Percentiles rank a stretch among this genome's conserved stretches.
These are phyloP conservation scores for Casuarina glauca DNA, from an alignment of 306 rosid species.

Conservation along the genomic window DNA sequence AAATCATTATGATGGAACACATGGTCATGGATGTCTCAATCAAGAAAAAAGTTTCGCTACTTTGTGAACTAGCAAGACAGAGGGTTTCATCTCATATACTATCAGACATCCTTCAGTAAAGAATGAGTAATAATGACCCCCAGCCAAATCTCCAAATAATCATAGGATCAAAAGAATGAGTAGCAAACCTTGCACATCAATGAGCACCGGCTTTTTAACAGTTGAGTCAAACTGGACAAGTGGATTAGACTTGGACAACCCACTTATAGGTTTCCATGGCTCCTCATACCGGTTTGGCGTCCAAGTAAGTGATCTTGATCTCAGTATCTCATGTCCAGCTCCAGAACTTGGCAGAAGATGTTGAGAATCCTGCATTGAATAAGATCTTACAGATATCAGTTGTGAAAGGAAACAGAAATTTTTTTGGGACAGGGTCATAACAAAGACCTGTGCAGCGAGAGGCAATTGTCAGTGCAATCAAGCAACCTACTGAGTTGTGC, in stretches of 20 bases:
- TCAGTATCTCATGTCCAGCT: slow-evolving; percentile 44
- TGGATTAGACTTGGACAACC: slow-evolving; percentile 38
- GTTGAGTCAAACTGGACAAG: slow-evolving; percentile 39
- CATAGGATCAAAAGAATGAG: slow-evolving; percentile 19
- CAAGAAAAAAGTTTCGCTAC: neutral
- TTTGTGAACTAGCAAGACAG: neutral
- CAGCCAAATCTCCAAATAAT: neutral
- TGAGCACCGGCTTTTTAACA: slow-evolving; percentile 41
- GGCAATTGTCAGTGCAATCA: slow-evolving; percentile 2
- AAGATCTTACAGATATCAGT: slow-evolving; percentile 10
- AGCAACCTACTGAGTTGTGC: neutral
- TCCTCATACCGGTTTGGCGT: slow-evolving; percentile 36
- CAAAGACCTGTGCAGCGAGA: neutral
- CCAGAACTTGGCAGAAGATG: slow-evolving; percentile 41
- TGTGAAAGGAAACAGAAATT: slow-evolving; percentile 5
- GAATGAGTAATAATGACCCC: neutral
- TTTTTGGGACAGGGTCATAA: neutral
- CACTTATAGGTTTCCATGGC: slow-evolving; percentile 43
- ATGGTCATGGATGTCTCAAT: neutral
- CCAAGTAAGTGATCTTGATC: slow-evolving; percentile 47
- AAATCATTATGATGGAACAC: neutral
- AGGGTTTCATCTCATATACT: neutral
- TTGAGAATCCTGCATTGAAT: slow-evolving; percentile 51
- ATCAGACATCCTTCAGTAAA: neutral
- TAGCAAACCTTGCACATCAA: slow-evolving; percentile 57